Evolutionary conservation across 108 stramenopile species (phyloP).

Genomic region (Pseudonitzschia delicatissima): DNA sequence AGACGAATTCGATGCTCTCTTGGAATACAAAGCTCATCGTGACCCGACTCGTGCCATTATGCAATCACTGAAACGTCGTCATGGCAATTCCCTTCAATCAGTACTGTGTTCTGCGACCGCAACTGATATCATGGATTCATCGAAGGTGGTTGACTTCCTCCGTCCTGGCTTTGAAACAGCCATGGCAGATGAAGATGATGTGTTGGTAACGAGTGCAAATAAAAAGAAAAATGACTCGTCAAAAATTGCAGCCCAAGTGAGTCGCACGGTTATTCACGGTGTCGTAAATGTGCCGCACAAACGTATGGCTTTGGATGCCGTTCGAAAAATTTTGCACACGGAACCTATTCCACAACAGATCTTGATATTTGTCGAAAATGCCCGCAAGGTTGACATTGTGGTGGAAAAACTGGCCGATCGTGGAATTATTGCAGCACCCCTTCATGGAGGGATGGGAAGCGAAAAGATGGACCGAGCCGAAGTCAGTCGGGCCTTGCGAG

Average conservation of each 20-base stretch:
- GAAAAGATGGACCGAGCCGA: conserved; percentile 86
- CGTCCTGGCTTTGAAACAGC: conserved; percentile 71
- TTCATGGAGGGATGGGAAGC: conserved; percentile 68
- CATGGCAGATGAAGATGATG: conserved; percentile 66
- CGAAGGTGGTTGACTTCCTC: conserved; percentile 47
- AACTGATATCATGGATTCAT: conserved; percentile 58
- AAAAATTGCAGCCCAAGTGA: conserved; percentile 45
- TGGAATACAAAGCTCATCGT: conserved; percentile 72
- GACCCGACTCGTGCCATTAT: conserved; percentile 78
- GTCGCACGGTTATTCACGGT: conserved; percentile 82
- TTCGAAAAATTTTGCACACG: conserved; percentile 77
- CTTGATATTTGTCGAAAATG: conserved; percentile 82
- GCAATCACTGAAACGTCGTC: conserved; percentile 54
- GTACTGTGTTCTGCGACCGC: conserved; percentile 86
- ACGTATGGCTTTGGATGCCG: conserved; percentile 71
- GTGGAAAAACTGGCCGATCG: conserved; percentile 72
- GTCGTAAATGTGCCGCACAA: conserved; percentile 69
- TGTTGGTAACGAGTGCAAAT: conserved; percentile 43
- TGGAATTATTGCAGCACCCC: conserved; percentile 80
- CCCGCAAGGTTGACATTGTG: conserved; percentile 73
- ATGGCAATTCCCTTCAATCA: conserved; percentile 46
- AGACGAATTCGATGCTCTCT: conserved; percentile 88
- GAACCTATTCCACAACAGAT: conserved; percentile 86
- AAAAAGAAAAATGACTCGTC: conserved; percentile 5
- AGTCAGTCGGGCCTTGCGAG: conserved; percentile 78